Evolutionary conservation across 1,284 basidiomycete species (phyloP).

Genomic region (Rhodotorula sp.): DNA sequence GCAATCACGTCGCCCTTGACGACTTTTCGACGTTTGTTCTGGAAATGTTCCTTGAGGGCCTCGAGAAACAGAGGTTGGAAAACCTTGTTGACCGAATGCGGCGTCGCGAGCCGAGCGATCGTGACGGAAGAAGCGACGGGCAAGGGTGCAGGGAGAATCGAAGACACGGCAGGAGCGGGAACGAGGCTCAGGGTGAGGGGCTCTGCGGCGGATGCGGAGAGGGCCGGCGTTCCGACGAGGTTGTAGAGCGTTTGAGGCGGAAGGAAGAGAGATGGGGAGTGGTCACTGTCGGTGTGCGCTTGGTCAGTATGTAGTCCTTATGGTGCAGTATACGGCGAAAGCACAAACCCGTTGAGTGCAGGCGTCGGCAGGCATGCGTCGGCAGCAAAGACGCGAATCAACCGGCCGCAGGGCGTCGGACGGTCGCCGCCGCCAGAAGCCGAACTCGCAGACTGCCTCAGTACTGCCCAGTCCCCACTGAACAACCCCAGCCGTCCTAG

Average conservation of each 20-base stretch:
- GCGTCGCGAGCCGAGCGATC: constrained; percentile 78
- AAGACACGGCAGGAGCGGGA: constrained; percentile 49
- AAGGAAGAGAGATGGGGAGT: background rate
- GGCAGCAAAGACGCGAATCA: constrained; percentile 40
- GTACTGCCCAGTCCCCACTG: constrained; percentile 80
- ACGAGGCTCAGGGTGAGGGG: constrained; percentile 12
- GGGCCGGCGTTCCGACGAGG: constrained; percentile 19
- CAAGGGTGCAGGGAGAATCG: constrained; percentile 55
- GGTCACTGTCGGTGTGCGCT: constrained; percentile 41
- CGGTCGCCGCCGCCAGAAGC: background rate
- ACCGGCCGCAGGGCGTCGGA: constrained; percentile 42
- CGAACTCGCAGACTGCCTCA: background rate
- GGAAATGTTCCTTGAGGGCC: constrained; percentile 69
- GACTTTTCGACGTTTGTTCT: constrained; percentile 61
- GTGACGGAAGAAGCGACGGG: constrained; percentile 72
- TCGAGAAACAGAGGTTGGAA: constrained; percentile 70
- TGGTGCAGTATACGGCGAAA: constrained; percentile 53
- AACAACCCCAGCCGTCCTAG: constrained; percentile 72
- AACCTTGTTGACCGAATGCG: constrained; percentile 67
- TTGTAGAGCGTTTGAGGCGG: constrained; percentile 32
- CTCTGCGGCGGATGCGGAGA: constrained; percentile 5
- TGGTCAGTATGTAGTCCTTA: constrained; percentile 39
- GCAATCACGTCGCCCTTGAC: constrained; percentile 78
- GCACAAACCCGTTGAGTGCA: background rate
- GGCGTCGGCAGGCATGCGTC: constrained; percentile 47